Conservation (phyloP, 805 yeast genomes). For the Saturnispora diversa region DNA sequence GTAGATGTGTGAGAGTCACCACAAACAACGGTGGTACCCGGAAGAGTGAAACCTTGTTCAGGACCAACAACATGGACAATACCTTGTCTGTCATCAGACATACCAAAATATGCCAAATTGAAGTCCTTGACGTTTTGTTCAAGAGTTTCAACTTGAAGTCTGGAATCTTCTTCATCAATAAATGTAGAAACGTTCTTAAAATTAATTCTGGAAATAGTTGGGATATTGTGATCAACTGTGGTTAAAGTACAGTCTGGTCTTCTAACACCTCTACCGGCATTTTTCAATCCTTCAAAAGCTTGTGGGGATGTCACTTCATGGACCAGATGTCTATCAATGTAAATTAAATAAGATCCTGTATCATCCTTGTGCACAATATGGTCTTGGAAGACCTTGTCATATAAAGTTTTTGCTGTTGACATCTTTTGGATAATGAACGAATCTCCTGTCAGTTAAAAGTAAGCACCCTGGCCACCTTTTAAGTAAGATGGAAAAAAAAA, state of each 20-base stretch:
- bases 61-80: constrained; percentile 99
- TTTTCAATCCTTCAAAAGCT: constrained; percentile 91
- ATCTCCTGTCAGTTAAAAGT: constrained; percentile 1
- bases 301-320: constrained; percentile 99
- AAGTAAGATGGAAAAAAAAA: background rate
- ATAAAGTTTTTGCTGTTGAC: constrained; percentile 58
- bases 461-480: constrained; percentile 1
- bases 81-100: constrained; percentile 93
- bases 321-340: constrained; percentile 93
- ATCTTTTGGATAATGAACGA: constrained; percentile 14
- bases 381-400: constrained; percentile 94
- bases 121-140: constrained; percentile 90
- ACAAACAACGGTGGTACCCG: constrained; percentile 98
- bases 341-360: constrained; percentile 76
- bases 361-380: constrained; percentile 88
- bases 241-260: constrained; percentile 90
- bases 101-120: constrained; percentile 86
- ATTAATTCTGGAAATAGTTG: constrained; percentile 77
- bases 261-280: constrained; percentile 84
- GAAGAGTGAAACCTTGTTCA: constrained; percentile 96
- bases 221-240: constrained; percentile 95
- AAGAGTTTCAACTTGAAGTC: constrained; percentile 83
- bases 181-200: constrained; percentile 70
- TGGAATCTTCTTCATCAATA: constrained; percentile 84
- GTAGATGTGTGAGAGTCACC: constrained; percentile 99